Percentiles rank a stretch among this genome's conserved stretches.
These are phyloP conservation scores for Albizia julibrissin DNA, from an alignment of 306 rosid species.

Conservation along the genomic window DNA sequence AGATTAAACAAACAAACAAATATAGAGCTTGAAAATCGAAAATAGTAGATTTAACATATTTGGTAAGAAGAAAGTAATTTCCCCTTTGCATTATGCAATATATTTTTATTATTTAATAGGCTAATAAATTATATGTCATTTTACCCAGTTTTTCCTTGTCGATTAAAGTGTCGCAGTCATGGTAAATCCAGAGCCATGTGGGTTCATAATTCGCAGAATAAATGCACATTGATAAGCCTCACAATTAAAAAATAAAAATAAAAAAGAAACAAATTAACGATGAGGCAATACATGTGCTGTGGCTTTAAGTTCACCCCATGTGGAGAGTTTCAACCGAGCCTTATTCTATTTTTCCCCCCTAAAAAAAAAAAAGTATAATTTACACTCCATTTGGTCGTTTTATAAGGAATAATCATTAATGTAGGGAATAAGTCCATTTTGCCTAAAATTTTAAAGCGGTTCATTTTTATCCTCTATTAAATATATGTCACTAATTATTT, in stretches of 20 bases:
- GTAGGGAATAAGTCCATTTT: too few relatives aligned
- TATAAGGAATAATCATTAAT: too few relatives aligned
- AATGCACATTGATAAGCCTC: constrained; percentile 38
- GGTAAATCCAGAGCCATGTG: constrained; percentile 44
- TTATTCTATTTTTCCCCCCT: background rate
- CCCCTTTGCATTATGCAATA: background rate
- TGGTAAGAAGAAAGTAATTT: background rate
- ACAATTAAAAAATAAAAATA: background rate
- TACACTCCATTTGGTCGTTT: too few relatives aligned
- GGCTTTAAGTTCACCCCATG: constrained; percentile 35
- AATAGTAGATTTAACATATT: background rate
- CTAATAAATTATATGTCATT: background rate
- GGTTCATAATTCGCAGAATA: constrained; percentile 35
- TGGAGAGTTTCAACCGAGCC: constrained; percentile 9
- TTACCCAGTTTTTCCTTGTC: background rate
- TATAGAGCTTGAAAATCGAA: too few relatives aligned
- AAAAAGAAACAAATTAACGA: background rate
- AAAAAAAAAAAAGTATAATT: too few relatives aligned
- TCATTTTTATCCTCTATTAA: too few relatives aligned
- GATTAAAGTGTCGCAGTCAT: constrained; percentile 35
- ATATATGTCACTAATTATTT: too few relatives aligned
- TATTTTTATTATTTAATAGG: background rate
- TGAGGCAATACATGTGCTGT: constrained; percentile 33
- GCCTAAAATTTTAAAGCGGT: too few relatives aligned
- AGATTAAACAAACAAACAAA: background rate